Conservation (phyloP, 2,329 filamentous ascomycete genomes). For the Fusarium brevicatenulatum region DNA sequence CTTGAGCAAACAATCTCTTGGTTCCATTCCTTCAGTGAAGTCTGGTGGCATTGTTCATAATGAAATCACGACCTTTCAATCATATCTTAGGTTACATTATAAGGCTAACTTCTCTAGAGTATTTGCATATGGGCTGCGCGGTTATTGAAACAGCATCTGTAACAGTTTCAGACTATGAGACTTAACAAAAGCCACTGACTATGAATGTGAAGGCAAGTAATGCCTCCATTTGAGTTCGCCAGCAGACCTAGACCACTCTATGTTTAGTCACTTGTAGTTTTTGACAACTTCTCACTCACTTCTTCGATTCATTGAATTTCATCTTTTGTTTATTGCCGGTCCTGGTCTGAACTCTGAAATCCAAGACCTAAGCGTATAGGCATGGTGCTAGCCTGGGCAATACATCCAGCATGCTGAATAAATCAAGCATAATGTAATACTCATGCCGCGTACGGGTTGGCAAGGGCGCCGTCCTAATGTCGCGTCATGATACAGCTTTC, state of each 20-base stretch:
- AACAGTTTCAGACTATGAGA: not conserved
- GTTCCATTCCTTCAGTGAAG: not conserved
- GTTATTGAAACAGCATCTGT: not conserved
- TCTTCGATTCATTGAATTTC: not conserved
- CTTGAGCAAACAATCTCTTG: not conserved
- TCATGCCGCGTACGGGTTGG: not conserved
- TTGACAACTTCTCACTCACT: not conserved
- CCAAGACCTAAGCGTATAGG: not conserved
- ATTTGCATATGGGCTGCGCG: not conserved
- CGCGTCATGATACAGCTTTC: not conserved
- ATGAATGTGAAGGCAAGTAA: not conserved
- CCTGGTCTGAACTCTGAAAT: not conserved
- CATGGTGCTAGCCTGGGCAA: not conserved
- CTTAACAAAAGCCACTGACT: not conserved
- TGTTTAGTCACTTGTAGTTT: not conserved
- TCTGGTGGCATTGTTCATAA: not conserved
- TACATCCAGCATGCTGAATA: not conserved
- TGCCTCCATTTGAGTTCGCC: fast-evolving
- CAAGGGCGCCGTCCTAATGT: not conserved
- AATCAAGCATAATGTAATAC: not conserved
- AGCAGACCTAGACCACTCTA: not conserved
- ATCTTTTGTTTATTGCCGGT: not conserved
- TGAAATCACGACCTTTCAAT: not conserved
- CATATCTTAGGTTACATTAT: not conserved
- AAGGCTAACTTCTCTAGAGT: not conserved